Conservation (phyloP, 1,284 basidiomycete genomes). For the Naganishia sp. region DNA sequence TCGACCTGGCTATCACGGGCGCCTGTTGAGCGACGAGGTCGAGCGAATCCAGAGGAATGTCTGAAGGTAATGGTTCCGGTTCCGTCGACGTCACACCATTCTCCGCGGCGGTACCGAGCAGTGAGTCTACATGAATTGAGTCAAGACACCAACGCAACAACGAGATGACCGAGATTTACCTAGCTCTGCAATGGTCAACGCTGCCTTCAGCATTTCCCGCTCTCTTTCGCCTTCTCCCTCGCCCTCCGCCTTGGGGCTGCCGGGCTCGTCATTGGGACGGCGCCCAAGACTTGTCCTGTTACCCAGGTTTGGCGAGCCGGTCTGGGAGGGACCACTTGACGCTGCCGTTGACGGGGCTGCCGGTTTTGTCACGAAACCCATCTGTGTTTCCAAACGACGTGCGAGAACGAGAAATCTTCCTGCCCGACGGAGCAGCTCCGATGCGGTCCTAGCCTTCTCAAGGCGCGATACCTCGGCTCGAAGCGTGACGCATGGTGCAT, state of each 20-base stretch:
- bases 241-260: slow-evolving; percentile 37
- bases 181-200: slow-evolving; percentile 83
- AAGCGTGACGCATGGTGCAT: slow-evolving; percentile 73
- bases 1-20: slow-evolving; percentile 69
- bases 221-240: slow-evolving; percentile 72
- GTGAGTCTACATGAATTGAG: slow-evolving; percentile 1
- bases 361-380: slow-evolving; percentile 52
- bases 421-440: slow-evolving; percentile 76
- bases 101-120: slow-evolving; percentile 28
- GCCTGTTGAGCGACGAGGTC: slow-evolving; percentile 69
- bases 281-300: slow-evolving; percentile 27
- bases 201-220: slow-evolving; percentile 81
- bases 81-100: slow-evolving; percentile 24
- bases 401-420: slow-evolving; percentile 79
- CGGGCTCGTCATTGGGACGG: slow-evolving; percentile 35
- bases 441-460: slow-evolving; percentile 73
- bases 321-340: background rate
- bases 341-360: background rate
- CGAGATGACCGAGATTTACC: slow-evolving; percentile 54
- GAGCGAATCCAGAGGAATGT: slow-evolving; percentile 63
- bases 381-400: slow-evolving; percentile 75
- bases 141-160: background rate
- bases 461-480: slow-evolving; percentile 69
- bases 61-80: slow-evolving; percentile 10
- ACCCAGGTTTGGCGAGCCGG: background rate